Evolutionary conservation across 768 basidiomycete species (phyloP), one percentile per base, ranked within the genome.

Genomic region (Auriscalpium orientale): DNA sequence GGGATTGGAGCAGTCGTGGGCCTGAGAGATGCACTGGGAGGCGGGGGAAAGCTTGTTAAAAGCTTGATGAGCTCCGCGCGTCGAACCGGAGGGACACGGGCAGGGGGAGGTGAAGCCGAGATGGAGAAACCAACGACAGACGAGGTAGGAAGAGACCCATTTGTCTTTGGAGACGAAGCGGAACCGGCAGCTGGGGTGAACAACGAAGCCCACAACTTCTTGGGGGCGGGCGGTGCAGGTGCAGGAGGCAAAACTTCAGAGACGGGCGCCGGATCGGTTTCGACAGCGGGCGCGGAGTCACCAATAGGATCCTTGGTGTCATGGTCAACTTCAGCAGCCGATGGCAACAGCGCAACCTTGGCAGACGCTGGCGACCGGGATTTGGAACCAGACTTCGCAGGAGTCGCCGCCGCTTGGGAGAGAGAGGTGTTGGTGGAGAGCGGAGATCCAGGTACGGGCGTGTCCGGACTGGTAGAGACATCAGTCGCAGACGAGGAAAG

Each of bases 141-240:
- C 9, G 88, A 91, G 0, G 79, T 83, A 2, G 87, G 88, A 15
- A 89, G 80, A 3, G 78, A 66, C 55, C 76, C 78, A 46, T 7
- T 69, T 63, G 70, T 65, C 51, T 72, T 75, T 4, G 76, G 68
- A 0, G 75, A 62, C 0, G 79, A 68, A 0, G 73, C 58, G 1
- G 72, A 58, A 4, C 77, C 71, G 7, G 74, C 65, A 2, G 75
- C 54, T 0, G 77, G 67, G 50, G 79, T 78, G 38, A 91, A 73
- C 36, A 91, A 81, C 13, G 86, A 86, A 0, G 89, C 87, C 83
- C 85, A 91, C 2, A 85, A 86, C 67, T 84, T 88, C 70, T 82
- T 86, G 5, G 58, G 58, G 16, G 55, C 62, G 3, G 62, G 54
- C n/a, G 62, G 59, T 4, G 55, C 56, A 8, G 55, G 10, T 22